Conservation (phyloP, 2,329 filamentous ascomycete genomes). For the Diaporthe citrichinensis region DNA sequence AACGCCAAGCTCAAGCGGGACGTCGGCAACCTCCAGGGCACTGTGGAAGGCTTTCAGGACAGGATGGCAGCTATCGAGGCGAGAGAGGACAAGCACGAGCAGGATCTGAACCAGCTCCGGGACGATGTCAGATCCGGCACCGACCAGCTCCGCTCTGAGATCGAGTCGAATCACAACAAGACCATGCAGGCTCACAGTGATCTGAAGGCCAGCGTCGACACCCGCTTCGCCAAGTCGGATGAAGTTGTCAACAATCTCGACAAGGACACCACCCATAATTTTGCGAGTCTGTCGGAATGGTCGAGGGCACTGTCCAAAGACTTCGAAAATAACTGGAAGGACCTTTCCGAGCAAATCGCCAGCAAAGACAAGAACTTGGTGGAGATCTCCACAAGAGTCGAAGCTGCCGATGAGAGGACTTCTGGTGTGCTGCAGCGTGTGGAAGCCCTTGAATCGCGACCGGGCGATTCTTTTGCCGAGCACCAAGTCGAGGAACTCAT, state of each 20-base stretch:
- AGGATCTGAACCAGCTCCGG: not conserved
- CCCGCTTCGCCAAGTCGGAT: not conserved
- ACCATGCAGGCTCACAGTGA: not conserved
- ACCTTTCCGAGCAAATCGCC: too few species aligned
- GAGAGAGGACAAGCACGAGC: not conserved
- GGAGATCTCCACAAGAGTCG: not conserved
- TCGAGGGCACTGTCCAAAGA: too few species aligned
- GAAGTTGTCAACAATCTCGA: not conserved
- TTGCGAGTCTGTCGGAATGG: too few species aligned
- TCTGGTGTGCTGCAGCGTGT: too few species aligned
- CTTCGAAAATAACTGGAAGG: too few species aligned
- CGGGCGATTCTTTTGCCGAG: too few species aligned
- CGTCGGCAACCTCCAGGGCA: too few species aligned
- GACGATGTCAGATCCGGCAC: not conserved
- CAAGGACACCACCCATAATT: fast-evolving
- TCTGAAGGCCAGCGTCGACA: not conserved
- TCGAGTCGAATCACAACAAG: not conserved
- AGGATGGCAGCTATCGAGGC: not conserved
- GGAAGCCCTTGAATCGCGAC: too few species aligned
- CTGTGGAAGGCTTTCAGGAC: too few species aligned
- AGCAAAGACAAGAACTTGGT: too few species aligned
- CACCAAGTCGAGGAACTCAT: too few species aligned
- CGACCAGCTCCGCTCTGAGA: not conserved
- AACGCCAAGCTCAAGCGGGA: not conserved
- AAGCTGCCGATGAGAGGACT: too few species aligned